Conservation (phyloP, 2,329 filamentous ascomycete species). For the Clonostachys byssicola region DNA sequence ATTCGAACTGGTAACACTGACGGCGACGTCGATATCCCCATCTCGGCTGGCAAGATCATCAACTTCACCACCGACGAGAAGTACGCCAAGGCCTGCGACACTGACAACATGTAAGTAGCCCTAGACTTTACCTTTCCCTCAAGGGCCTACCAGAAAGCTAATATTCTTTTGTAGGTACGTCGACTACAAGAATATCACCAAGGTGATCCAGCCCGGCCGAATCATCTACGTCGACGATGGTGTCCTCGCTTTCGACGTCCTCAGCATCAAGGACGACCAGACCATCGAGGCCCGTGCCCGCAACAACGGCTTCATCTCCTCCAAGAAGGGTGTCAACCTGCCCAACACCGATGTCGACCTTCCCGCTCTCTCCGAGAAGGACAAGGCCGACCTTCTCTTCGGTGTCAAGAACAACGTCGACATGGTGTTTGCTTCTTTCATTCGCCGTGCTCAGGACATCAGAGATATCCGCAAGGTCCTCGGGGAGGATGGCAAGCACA, state of each 20-base stretch:
- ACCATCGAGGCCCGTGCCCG: conserved; percentile 81
- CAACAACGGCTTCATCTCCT: conserved; percentile 99
- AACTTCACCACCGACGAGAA: conserved; percentile 97
- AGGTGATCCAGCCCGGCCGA: conserved; percentile 87
- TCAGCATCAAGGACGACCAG: conserved; percentile 83
- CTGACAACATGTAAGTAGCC: conserved; percentile 81
- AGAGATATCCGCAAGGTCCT: conserved; percentile 86
- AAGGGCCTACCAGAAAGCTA: background rate
- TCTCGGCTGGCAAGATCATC: conserved; percentile 76
- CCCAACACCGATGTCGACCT: conserved; percentile 99
- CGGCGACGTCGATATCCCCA: conserved; percentile 85
- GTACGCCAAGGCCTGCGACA: conserved; percentile 79
- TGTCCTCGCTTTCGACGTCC: conserved; percentile 92
- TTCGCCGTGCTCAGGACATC: conserved; percentile 92
- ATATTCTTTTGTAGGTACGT: conserved; percentile 62
- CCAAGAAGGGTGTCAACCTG: conserved; percentile 98
- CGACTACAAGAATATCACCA: conserved; percentile 99
- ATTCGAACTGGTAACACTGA: conserved; percentile 64
- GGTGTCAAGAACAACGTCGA: conserved; percentile 98
- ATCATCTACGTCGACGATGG: conserved; percentile 98
- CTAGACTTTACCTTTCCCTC: background rate
- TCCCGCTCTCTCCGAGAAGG: conserved; percentile 95
- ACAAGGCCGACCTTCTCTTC: conserved; percentile 88
- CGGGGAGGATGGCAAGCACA: conserved; percentile 87
- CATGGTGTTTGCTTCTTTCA: conserved; percentile 99